Evolutionary conservation across 805 yeast species (phyloP).

Genomic region (Metschnikowia kunwiensis): DNA sequence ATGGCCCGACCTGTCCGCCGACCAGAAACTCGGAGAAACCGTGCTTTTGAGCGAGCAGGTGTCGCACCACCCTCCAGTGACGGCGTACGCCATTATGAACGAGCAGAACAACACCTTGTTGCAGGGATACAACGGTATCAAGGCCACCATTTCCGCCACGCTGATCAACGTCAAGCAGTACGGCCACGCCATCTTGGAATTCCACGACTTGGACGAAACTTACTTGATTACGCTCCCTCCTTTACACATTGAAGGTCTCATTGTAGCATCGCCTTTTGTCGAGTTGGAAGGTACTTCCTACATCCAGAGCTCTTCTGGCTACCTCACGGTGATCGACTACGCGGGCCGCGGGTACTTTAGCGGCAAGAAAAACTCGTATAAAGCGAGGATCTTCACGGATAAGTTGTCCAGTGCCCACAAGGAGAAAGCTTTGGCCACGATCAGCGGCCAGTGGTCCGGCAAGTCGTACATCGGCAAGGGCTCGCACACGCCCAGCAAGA

Average conservation of each 20-base stretch:
- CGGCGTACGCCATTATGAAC: conserved; percentile 85
- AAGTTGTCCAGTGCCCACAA: conserved; percentile 45
- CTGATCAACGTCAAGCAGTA: conserved; percentile 84
- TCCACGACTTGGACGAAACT: conserved; percentile 57
- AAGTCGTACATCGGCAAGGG: conserved; percentile 64
- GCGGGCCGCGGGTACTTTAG: conserved; percentile 93
- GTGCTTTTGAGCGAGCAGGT: conserved; percentile 85
- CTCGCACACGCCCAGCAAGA: conserved; percentile 41
- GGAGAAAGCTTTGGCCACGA: conserved; percentile 70
- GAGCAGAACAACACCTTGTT: conserved; percentile 63
- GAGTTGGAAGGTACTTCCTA: conserved; percentile 88
- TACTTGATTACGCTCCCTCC: conserved; percentile 90
- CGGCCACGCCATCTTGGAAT: conserved; percentile 82
- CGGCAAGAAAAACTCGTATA: conserved; percentile 91
- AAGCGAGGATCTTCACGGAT: conserved; percentile 72
- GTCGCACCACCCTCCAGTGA: conserved; percentile 95
- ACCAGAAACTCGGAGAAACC: conserved; percentile 67
- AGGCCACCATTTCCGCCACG: conserved; percentile 75
- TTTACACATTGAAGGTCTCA: conserved; percentile 88
- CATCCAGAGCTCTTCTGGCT: conserved; percentile 81
- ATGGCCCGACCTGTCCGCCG: conserved; percentile 59
- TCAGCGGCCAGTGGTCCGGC: conserved; percentile 92
- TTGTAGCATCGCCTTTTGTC: conserved; percentile 89
- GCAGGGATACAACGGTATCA: conserved; percentile 89
- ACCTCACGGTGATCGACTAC: conserved; percentile 68